Evolutionary conservation across 2,329 filamentous ascomycete genomes (phyloP).

Genomic region (Sporothrix euskadiensis): DNA sequence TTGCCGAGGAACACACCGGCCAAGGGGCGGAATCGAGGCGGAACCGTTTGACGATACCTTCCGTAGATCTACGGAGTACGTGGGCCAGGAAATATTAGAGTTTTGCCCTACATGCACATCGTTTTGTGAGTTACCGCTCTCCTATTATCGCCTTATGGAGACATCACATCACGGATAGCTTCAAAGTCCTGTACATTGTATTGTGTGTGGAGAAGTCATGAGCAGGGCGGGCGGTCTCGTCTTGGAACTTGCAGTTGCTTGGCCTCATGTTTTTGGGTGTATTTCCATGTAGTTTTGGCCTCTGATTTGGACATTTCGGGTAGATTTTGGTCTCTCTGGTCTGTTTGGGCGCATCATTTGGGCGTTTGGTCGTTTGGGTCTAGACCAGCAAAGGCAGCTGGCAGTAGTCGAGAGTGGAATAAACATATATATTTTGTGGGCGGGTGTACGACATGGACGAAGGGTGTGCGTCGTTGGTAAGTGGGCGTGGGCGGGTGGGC

Average conservation of each 20-base stretch:
- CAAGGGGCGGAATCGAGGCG: not conserved
- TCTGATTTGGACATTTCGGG: not conserved
- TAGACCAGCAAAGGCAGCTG: slow-evolving; percentile 19
- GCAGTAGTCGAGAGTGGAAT: not conserved
- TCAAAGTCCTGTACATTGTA: not conserved
- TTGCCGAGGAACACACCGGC: slow-evolving; percentile 1
- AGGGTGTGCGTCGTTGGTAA: not conserved
- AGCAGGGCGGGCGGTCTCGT: not conserved
- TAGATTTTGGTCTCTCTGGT: not conserved
- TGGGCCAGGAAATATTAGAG: not conserved
- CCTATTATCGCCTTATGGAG: not conserved
- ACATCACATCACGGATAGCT: not conserved
- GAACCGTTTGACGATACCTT: not conserved
- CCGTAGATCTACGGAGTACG: not conserved
- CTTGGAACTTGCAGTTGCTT: not conserved
- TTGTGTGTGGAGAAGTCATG: not conserved
- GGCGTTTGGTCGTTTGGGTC: not conserved
- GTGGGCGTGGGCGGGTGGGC: not conserved
- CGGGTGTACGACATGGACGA: not conserved
- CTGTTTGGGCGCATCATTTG: not conserved
- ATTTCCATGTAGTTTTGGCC: not conserved
- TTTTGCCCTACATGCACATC: not conserved
- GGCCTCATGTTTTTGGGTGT: not conserved
- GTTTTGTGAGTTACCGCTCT: not conserved
- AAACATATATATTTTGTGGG: slow-evolving; percentile 1